Percentiles rank a stretch among this genome's conserved stretches.
phyloP scores from a whole-genome alignment of 441 rosid species.

The Flueggea neowawraea region DNA sequence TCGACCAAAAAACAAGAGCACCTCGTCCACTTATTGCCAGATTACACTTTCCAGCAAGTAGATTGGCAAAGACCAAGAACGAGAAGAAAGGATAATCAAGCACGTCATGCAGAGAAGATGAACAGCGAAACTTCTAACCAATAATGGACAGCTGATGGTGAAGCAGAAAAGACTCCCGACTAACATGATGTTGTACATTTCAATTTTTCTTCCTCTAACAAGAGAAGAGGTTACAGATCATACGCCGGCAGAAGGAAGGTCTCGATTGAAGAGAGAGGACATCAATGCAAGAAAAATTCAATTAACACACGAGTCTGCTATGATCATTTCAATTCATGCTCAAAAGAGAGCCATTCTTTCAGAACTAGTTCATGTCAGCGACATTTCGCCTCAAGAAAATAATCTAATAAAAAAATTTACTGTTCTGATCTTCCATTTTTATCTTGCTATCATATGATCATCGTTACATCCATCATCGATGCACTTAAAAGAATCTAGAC shows the following conservation, averaged over 20 bases:
- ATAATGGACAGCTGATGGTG: conserved; percentile 21
- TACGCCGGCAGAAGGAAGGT: conserved; percentile 19
- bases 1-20: conserved; percentile 68
- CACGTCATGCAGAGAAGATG: conserved; percentile 16
- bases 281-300: conserved; percentile 20
- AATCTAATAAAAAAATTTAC: background rate
- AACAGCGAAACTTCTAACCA: conserved; percentile 26
- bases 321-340: conserved; percentile 46
- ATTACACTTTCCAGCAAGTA: conserved; percentile 79
- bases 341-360: conserved; percentile 36
- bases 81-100: conserved; percentile 17
- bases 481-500: too few relatives aligned
- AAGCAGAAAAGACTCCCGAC: conserved; percentile 25
- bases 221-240: conserved; percentile 25
- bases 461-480: too few relatives aligned
- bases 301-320: conserved; percentile 19
- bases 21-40: conserved; percentile 84
- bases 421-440: too few relatives aligned
- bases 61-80: conserved; percentile 39
- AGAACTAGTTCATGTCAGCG: conserved; percentile 4
- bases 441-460: too few relatives aligned
- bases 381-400: background rate
- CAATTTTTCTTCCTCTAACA: conserved; percentile 35
- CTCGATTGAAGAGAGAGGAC: conserved; percentile 10
- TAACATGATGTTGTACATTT: conserved; percentile 43